Conservation (phyloP, 192 early-diverging fungal genomes). For the Backusella westeae region DNA sequence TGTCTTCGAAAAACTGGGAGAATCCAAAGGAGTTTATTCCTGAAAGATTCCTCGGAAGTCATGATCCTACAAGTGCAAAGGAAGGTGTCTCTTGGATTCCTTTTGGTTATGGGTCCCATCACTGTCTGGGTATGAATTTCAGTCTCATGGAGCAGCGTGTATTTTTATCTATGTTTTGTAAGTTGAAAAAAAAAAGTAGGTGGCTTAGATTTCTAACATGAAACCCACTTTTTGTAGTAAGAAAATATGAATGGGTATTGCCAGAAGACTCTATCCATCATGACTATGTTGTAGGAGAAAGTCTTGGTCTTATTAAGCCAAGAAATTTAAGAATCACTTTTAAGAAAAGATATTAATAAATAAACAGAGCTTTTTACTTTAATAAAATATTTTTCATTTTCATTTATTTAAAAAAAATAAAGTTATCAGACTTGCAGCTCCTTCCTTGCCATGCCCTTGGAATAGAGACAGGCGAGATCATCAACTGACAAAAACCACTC, state of each 20-base stretch:
- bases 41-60: conserved; percentile 39
- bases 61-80: not conserved
- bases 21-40: conserved; percentile 49
- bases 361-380: too few species aligned
- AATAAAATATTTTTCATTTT: not conserved
- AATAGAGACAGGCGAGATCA: conserved; percentile 36
- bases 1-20: conserved; percentile 30
- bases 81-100: conserved; percentile 40
- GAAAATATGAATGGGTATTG: conserved; percentile 24
- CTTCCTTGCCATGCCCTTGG: conserved; percentile 33
- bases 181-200: not conserved
- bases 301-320: conserved; percentile 16
- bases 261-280: conserved; percentile 22
- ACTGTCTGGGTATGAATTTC: conserved; percentile 67
- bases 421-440: conserved; percentile 29
- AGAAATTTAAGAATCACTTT: not conserved
- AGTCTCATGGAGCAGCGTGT: conserved; percentile 56
- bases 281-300: not conserved
- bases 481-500: conserved; percentile 25
- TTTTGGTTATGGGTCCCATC: conserved; percentile 59
- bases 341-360: conserved; percentile 12
- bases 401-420: conserved; percentile 1
- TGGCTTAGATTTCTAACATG: not conserved
- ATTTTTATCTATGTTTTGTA: conserved; percentile 42
- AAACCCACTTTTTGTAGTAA: conserved; percentile 5